Conservation (phyloP, 1,284 basidiomycete species). For the Xerocomus nothofagi region DNA sequence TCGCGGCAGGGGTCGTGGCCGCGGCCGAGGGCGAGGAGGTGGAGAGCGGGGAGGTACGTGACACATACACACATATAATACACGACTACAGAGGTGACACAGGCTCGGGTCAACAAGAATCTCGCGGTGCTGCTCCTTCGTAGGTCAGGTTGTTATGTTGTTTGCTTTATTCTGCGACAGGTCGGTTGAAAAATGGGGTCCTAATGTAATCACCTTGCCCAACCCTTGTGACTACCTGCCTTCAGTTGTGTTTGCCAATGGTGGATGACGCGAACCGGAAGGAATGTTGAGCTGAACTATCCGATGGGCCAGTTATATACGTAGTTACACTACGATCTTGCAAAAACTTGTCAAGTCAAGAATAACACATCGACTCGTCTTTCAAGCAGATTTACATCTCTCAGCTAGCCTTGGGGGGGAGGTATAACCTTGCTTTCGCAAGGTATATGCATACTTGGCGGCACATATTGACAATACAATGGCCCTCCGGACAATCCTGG, state of each 20-base stretch:
- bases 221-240: conserved; percentile 5
- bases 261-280: background rate
- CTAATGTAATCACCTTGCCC: conserved; percentile 6
- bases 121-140: conserved; percentile 17
- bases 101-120: conserved; percentile 27
- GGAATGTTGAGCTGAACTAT: background rate
- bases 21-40: conserved; percentile 44
- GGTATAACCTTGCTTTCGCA: no score
- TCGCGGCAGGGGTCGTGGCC: conserved; percentile 44
- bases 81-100: background rate
- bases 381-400: no score
- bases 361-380: no score
- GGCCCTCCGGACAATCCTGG: no score
- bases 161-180: conserved; percentile 1
- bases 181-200: conserved; percentile 1
- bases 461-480: no score
- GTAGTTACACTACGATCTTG: no score
- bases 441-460: no score
- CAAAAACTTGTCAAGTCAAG: no score
- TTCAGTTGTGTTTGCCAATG: background rate
- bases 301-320: no score
- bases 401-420: no score
- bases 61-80: background rate
- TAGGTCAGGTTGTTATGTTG: conserved; percentile 9
- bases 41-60: conserved; percentile 33